These are phyloP conservation scores for Peronospora tabacina DNA, from an alignment of 352 stramenopile genomes.

Conservation along the genomic window DNA sequence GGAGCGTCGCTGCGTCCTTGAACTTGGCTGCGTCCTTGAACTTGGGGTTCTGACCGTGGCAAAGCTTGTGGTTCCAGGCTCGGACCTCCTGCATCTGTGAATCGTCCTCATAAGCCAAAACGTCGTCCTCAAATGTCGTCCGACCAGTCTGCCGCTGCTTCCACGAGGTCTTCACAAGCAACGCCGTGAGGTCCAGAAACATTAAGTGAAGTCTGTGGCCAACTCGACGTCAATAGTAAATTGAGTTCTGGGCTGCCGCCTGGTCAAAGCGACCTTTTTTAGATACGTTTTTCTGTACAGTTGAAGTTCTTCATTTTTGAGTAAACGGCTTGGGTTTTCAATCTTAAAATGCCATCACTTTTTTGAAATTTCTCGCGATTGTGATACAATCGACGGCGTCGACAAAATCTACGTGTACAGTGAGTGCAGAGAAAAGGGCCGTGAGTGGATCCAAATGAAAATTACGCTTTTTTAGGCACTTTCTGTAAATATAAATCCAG, in stretches of 20 bases:
- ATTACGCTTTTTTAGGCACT: neutral
- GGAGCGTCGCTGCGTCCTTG: too few relatives aligned
- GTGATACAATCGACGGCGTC: neutral
- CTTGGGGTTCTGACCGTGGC: slow-evolving; percentile 16
- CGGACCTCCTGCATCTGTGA: slow-evolving; percentile 12
- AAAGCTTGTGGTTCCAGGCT: slow-evolving; percentile 24
- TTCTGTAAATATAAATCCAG: too few relatives aligned
- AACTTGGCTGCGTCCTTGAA: slow-evolving; percentile 1
- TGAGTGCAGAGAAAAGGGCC: too few relatives aligned
- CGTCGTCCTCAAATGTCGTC: neutral
- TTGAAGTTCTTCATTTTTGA: slow-evolving; percentile 4
- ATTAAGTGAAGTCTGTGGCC: neutral
- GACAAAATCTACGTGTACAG: too few relatives aligned
- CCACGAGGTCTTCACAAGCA: slow-evolving; percentile 18
- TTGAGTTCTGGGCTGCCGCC: slow-evolving; percentile 9
- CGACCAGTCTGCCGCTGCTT: slow-evolving; percentile 13
- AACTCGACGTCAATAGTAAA: slow-evolving; percentile 16
- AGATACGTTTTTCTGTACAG: neutral
- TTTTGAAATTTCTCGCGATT: neutral
- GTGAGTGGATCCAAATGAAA: neutral
- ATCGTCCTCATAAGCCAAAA: slow-evolving; percentile 5
- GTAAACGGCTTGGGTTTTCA: too few relatives aligned
- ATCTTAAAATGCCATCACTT: neutral
- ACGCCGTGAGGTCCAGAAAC: slow-evolving; percentile 8
- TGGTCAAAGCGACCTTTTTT: slow-evolving; percentile 15